Conservation (phyloP, 2,329 filamentous ascomycete species). For the Claviceps citrina region DNA sequence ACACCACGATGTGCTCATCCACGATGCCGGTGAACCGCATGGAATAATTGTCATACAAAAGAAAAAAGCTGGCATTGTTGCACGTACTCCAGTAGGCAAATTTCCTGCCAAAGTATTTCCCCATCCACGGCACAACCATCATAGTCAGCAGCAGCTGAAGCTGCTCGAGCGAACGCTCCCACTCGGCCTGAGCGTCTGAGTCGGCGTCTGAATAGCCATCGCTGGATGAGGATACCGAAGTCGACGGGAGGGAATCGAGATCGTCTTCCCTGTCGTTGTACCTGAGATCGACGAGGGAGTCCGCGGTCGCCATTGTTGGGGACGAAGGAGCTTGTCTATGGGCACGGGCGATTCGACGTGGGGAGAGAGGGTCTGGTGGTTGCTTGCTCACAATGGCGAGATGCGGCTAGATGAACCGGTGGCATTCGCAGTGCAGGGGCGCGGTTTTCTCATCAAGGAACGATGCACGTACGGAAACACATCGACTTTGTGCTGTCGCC, state of each 20-base stretch:
- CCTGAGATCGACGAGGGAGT: slow-evolving; percentile 36
- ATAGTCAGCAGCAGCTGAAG: slow-evolving; percentile 84
- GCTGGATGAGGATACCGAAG: slow-evolving; percentile 26
- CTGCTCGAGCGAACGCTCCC: slow-evolving; percentile 88
- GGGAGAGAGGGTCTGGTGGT: no score
- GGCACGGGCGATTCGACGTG: background rate
- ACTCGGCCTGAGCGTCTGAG: slow-evolving; percentile 84
- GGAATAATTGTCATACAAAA: no score
- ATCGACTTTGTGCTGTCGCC: no score
- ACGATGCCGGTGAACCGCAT: no score
- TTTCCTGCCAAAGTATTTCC: slow-evolving; percentile 87
- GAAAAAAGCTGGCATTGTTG: no score
- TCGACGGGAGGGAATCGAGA: slow-evolving; percentile 47
- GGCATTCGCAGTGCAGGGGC: background rate
- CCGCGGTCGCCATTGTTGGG: slow-evolving; percentile 21
- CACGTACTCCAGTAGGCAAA: slow-evolving; percentile 83
- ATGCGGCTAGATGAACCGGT: no score
- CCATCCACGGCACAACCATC: slow-evolving; percentile 83
- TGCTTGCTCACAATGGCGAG: no score
- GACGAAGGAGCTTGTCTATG: background rate
- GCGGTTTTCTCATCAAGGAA: background rate
- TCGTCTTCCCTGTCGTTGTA: slow-evolving; percentile 38
- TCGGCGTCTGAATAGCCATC: slow-evolving; percentile 43
- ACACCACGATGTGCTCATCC: no score
- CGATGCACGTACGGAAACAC: no score